Conservation (phyloP, 2,329 filamentous ascomycete species). For the Epichloe baconii region DNA sequence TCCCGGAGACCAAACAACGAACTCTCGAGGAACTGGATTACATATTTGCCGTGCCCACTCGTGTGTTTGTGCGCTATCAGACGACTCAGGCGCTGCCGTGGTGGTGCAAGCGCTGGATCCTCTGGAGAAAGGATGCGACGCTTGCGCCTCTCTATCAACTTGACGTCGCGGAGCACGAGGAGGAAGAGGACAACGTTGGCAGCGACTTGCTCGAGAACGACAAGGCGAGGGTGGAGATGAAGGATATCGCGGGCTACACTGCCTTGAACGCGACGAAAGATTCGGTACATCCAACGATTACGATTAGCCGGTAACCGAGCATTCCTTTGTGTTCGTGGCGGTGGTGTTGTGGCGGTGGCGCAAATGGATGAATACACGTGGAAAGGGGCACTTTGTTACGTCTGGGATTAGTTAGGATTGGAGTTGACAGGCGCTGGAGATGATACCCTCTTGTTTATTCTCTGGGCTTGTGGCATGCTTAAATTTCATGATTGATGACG, state of each 20-base stretch:
- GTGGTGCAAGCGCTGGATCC: slow-evolving; percentile 45
- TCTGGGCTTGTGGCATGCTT: neutral
- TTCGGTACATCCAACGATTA: neutral
- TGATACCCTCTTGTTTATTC: slow-evolving; percentile 8
- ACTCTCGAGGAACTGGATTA: slow-evolving; percentile 45
- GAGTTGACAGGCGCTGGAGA: slow-evolving; percentile 6
- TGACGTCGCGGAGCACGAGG: slow-evolving; percentile 21
- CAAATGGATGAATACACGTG: neutral
- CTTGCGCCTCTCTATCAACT: slow-evolving; percentile 31
- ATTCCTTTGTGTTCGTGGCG: neutral
- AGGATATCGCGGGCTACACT: slow-evolving; percentile 20
- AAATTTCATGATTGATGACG: neutral
- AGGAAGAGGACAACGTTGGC: slow-evolving; percentile 15
- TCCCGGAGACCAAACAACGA: slow-evolving; percentile 47
- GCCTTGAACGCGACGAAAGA: slow-evolving; percentile 6
- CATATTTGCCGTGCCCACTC: slow-evolving; percentile 46
- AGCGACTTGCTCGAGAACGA: slow-evolving; percentile 23
- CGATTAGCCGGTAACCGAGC: neutral
- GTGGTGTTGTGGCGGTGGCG: neutral
- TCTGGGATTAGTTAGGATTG: neutral
- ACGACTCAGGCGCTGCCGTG: slow-evolving; percentile 42
- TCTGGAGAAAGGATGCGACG: slow-evolving; percentile 31
- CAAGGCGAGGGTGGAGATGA: slow-evolving; percentile 26
- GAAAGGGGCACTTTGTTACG: neutral
- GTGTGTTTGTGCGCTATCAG: slow-evolving; percentile 44